Base-by-base conservation (phyloP, 306 rosid genomes). In the Vigna radiata region DNA sequence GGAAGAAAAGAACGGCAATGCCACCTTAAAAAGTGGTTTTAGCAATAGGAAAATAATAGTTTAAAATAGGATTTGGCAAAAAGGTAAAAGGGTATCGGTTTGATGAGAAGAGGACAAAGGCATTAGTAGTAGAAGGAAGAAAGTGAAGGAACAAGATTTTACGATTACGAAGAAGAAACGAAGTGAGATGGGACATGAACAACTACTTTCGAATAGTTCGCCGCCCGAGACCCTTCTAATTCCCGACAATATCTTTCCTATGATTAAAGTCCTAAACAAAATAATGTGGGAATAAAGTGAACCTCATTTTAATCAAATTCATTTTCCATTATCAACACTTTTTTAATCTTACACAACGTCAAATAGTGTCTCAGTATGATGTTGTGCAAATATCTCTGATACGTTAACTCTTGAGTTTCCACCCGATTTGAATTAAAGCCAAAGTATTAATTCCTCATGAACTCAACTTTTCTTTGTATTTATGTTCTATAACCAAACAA, bases 181-280 rank as follows among this genome's bases (percentile, higher is more conserved):
- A 68, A 19, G 72, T 37, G 69, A 70, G 70, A 60, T 17, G 52
- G 25, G 70, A 41, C 23, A 43, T 37, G 17, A 61, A 64, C 70
- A 77, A 62, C 56, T 43, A 66, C 78, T 15, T 19, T 19, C 58
- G 63, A 65, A 25, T 27, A 15, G 15, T 33, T 70, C 76, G 76
- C 88, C 86, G 82, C 73, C 88, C 74, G 76, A 14, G 9, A 46
- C 54, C 44, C 75, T 63, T 27, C 69, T 52, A 50, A 70, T 33
- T 81, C 80, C 83, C 88, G 83, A 81, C 87, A 80, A 8, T 63
- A 46, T 29, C 53, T 70, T 53, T 13, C 39, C 2, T 60, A 7
- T 59, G 6, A 19, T 52, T 66, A 19, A 69, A 33, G 18, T 67
- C 43, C 18, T 46, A 23, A 46, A 47, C 39, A 46, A 68, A 46